Base-by-base conservation (phyloP, 1,284 basidiomycete genomes). In the Ustilago shanxiensis region DNA sequence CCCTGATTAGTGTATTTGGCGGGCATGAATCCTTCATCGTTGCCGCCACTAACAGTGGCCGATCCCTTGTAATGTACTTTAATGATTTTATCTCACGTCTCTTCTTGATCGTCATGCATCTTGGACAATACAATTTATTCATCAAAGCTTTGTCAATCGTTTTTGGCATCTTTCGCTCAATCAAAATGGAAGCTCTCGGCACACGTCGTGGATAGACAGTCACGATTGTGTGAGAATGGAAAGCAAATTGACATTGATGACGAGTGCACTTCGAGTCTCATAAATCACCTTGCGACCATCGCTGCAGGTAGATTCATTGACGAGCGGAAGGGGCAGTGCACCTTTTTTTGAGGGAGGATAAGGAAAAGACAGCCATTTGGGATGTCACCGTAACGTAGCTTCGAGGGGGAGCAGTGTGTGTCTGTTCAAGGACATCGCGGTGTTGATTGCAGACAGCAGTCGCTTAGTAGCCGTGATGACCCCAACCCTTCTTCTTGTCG, bases 381-480 rank as follows among this genome's bases (percentile, higher is more conserved):
- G n/a, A 45, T 16, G 39, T 41, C 16, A 41, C 13, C 31, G 6
- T 11, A 20, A 45, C 8, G 44, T 22, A 33, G 31, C n/a, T 7
- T n/a, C n/a, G 22, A 22, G 7, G 4, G 44, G 22, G 22, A 45
- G 44, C 14, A 22, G 3, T 22, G n/a, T 2, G 11, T 16, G 20
- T 39, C 20, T 20, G 33, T 5, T 26, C 18, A 41, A 39, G 16
- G 49, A 60, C 22, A 49, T 11, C n/a, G 9, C 9, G 29, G 45
- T 28, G 8, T 20, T 31, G 4, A 58, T 35, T 22, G 22, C 37
- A 14, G 35, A 16, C 14, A 8, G 24, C 22, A 18, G 8, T 11
- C 28, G 35, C 49, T 51, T 54, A 65, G 39, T 70, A 33, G 49
- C 53, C 68, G 50, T 61, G 54, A 41, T 64, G 67, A 41, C 67